Evolutionary conservation across 106 monocot species (phyloP).

Genomic region (Acorus gramineus): DNA sequence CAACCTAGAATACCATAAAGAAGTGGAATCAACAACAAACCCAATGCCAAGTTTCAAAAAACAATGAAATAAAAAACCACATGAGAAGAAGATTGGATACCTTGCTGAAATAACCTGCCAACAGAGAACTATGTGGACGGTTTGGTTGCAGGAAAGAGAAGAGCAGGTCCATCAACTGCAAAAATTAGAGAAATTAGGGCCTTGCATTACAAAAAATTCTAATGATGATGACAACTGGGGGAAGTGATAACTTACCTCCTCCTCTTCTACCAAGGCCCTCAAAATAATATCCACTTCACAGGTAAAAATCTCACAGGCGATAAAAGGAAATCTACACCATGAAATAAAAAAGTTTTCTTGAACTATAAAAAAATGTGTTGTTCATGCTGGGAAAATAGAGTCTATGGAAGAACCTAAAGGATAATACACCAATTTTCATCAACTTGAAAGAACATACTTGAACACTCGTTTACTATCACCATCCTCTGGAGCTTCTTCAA

Average conservation of each 20-base stretch:
- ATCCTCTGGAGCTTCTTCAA: conserved; percentile 47
- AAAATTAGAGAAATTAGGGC: neutral
- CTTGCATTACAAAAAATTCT: no score
- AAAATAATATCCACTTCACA: conserved; percentile 74
- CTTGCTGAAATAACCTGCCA: conserved; percentile 65
- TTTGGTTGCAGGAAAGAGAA: conserved; percentile 56
- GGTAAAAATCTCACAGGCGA: conserved; percentile 74
- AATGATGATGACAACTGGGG: neutral
- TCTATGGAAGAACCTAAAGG: neutral
- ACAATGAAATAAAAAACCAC: neutral
- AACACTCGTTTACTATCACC: conserved; percentile 33
- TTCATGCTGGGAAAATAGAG: neutral
- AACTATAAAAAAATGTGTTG: neutral
- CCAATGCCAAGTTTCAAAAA: neutral
- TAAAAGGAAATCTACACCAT: conserved; percentile 58
- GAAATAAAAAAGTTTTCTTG: neutral
- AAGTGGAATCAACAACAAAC: neutral
- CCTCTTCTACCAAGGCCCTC: conserved; percentile 67
- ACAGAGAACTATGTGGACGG: conserved; percentile 28
- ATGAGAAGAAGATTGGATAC: conserved; percentile 4
- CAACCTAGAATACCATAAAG: conserved; percentile 20
- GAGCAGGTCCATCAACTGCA: conserved; percentile 50
- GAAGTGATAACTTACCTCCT: conserved; percentile 30
- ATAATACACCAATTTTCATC: neutral
- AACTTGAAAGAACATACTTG: conserved; percentile 21